A percentile compares a stretch with the other conserved stretches of the same genome.
These are phyloP conservation scores for Trichoderma brevicompactum DNA, from an alignment of 2,329 filamentous ascomycete genomes.

Conservation along the genomic window DNA sequence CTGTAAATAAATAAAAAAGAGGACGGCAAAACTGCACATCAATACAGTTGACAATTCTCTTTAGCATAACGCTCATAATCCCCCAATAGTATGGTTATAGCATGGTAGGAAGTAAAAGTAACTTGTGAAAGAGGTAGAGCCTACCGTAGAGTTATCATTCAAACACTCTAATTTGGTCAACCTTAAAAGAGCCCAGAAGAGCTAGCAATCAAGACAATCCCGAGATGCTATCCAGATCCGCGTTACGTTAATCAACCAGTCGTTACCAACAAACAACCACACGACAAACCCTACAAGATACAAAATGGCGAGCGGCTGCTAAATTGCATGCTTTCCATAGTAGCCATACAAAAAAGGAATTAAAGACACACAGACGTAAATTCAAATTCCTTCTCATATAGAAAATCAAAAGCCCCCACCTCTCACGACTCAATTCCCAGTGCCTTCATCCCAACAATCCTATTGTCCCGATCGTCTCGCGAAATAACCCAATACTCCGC, in stretches of 20 bases:
- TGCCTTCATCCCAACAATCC: slow-evolving; percentile 78
- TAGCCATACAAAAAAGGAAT: background rate
- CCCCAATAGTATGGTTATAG: too few relatives aligned
- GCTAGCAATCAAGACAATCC: background rate
- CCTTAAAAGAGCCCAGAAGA: background rate
- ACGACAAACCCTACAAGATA: background rate
- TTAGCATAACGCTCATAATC: too few relatives aligned
- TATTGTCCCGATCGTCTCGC: slow-evolving; percentile 56
- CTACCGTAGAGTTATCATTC: too few relatives aligned
- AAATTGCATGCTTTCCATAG: background rate
- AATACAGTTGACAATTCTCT: too few relatives aligned
- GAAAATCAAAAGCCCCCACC: background rate
- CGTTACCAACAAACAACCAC: background rate
- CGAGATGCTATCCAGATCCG: background rate
- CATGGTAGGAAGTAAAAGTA: too few relatives aligned
- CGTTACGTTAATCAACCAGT: background rate
- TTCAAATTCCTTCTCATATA: too few relatives aligned
- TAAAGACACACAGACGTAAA: background rate
- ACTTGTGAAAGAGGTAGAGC: too few relatives aligned
- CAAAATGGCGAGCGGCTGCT: background rate
- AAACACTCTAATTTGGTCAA: background rate
- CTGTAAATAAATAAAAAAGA: too few relatives aligned
- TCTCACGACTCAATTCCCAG: slow-evolving; percentile 67
- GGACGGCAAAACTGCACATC: too few relatives aligned
- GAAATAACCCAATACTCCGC: slow-evolving; percentile 81